Evolutionary conservation across 2,329 filamentous ascomycete genomes (phyloP), one percentile per base, ranked within the genome.

Genomic region (Dothideomycetidae sp.): DNA sequence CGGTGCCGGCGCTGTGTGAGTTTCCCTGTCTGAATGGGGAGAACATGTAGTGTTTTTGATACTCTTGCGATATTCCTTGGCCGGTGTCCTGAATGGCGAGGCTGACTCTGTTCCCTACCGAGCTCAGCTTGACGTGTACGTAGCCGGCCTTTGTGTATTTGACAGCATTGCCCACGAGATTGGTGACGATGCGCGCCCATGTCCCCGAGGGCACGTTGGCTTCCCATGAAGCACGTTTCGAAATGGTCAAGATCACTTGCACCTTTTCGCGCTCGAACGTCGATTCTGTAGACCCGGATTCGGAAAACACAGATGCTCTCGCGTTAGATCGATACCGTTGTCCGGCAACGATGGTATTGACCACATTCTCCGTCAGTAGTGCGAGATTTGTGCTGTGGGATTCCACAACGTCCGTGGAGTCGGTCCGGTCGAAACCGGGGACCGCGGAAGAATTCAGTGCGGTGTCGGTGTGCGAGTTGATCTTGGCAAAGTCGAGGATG

Each of bases 121-220:
- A 13, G 2, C 35, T 15, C 5, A 45, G 26, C 14, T 32, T 39
- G 5, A 62, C 43, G 5, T 48, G 45, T 30, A 66, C 59, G 15
- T 50, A 55, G 0, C 63, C 60, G 10, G 49, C 42, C 1, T 48
- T 40, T 1, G 60, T 65, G 42, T 67, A 65, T 41, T 67, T 67
- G 11, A 67, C 47, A 1, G 62, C 53, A 46, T 67, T 67, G 1
- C 64, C 62, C 5, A 64, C 56, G 2, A 67, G 39, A 34, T 67
- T 67, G 53, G 63, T 66, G n/a, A 66, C 46, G 4, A 67, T 54
- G 7, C 63, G 51, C 2, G 60, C 56, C 50, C 63, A 61, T 2
- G 59, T 58, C 2, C 63, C 64, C 0, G 60, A 54, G 10, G 66
- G 59, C 1, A 58, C 56, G 4, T 48, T 48, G 21, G 60, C 62